Evolutionary conservation across 768 basidiomycete species (phyloP), one percentile per base, ranked within the genome.

Genomic region (Mycena rosella): DNA sequence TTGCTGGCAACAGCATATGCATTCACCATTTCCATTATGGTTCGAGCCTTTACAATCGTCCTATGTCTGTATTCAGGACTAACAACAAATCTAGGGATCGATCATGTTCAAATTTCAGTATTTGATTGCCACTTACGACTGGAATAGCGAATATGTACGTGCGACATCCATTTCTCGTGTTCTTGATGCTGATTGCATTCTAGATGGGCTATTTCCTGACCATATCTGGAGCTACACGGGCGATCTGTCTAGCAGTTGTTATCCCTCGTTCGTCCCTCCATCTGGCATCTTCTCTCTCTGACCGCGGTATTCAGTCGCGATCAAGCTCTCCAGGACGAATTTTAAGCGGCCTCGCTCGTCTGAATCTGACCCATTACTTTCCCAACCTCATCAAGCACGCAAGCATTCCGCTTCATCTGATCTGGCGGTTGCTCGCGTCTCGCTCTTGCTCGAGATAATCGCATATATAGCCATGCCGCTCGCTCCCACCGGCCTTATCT

Each of bases 121-220:
- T 69, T 77, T 81, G 5, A 76, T 78, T 14, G 72, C 77, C 0
- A 76, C 70, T 29, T 88, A 85, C 67, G 75, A 78, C 3, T 89
- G 86, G 87, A 77, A 73, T 14, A 78, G 86, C 48, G 84, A 86
- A 75, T 72, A 74, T 60, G 86, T 86, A 61, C 30, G 81, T 73
- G 48, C 14, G 14, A 7, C 32, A 15, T 5, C 17, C 4, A 8
- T 6, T 2, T 22, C 20, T 29, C 2, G 20, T 53, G 22, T 44
- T 55, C 27, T 45, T 27, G 18, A 14, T 45, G 32, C 54, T 61
- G 36, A 47, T 44, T 45, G 52, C 45, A 52, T 71, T 57, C 70
- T 22, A 88, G 87, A 70, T 83, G 29, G 86, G 86, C 24, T 87
- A 87, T 68, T 88, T 80, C 75, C 61, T 87, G 22, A 84, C 80